phyloP scores from a whole-genome alignment of 768 basidiomycete genomes.

The Omphalotus guepiniiformis region DNA sequence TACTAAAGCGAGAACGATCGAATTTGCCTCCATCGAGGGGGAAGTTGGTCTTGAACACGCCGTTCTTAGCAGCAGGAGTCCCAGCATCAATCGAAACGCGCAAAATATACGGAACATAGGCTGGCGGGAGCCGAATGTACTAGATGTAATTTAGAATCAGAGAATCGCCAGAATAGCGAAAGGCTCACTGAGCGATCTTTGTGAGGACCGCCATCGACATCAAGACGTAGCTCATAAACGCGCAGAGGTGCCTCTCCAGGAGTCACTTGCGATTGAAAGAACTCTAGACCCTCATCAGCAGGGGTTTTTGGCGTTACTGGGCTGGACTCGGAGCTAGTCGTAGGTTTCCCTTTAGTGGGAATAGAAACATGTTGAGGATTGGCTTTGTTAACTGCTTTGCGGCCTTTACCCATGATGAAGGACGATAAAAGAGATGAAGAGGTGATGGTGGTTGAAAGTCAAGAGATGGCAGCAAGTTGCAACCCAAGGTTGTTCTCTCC shows the following conservation, averaged over 20 bases:
- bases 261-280: slow-evolving; percentile 41
- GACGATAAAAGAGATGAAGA: neutral
- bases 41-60: slow-evolving; percentile 94
- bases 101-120: slow-evolving; percentile 82
- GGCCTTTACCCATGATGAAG: slow-evolving; percentile 6
- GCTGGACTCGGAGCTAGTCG: slow-evolving; percentile 1
- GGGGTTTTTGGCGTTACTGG: slow-evolving; percentile 52
- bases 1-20: slow-evolving; percentile 65
- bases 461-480: neutral
- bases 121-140: slow-evolving; percentile 97
- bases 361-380: slow-evolving; percentile 6
- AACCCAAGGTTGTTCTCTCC: no score
- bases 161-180: neutral
- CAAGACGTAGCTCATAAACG: slow-evolving; percentile 85
- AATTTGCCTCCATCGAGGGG: slow-evolving; percentile 91
- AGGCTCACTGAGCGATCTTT: slow-evolving; percentile 75
- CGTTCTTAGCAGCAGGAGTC: slow-evolving; percentile 85
- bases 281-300: slow-evolving; percentile 65
- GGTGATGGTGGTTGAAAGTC: slow-evolving; percentile 3
- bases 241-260: slow-evolving; percentile 61
- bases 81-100: slow-evolving; percentile 91
- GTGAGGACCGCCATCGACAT: slow-evolving; percentile 86
- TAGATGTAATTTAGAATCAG: slow-evolving; percentile 26
- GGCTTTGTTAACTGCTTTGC: slow-evolving; percentile 1
- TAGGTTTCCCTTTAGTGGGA: neutral